Percentiles rank a stretch among this genome's conserved stretches.
phyloP scores from a whole-genome alignment of 2,329 filamentous ascomycete genomes.

The Alternaria gansuensis region DNA sequence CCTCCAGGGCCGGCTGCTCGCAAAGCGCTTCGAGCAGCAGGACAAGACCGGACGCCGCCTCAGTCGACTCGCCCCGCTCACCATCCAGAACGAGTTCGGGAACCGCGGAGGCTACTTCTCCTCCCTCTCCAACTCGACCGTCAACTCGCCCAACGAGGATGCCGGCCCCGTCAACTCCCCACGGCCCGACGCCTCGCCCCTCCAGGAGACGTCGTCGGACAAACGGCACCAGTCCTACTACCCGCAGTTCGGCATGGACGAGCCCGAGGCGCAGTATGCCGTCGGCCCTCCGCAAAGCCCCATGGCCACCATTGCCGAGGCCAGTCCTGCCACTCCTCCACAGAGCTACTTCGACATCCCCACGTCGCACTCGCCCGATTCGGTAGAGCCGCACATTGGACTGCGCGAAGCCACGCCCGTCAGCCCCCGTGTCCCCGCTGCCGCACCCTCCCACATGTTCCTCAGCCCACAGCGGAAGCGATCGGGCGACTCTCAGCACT shows the following conservation, averaged over 20 bases:
- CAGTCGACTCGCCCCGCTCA: constrained; percentile 84
- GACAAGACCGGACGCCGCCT: constrained; percentile 76
- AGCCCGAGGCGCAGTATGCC: constrained; percentile 38
- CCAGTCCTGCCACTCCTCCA: constrained; percentile 34
- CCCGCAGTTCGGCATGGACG: constrained; percentile 47
- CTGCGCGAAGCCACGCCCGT: constrained; percentile 57
- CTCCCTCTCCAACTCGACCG: constrained; percentile 67
- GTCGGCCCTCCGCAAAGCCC: constrained; percentile 43
- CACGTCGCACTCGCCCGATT: constrained; percentile 57
- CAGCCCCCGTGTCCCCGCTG: constrained; percentile 43
- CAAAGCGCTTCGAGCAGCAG: constrained; percentile 83
- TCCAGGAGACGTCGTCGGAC: constrained; percentile 31
- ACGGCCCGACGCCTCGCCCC: constrained; percentile 40
- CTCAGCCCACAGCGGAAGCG: constrained; percentile 51
- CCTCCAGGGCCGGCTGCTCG: constrained; percentile 85
- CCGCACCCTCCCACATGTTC: constrained; percentile 48
- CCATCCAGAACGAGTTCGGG: constrained; percentile 81
- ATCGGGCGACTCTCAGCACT: constrained; percentile 50
- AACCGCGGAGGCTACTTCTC: constrained; percentile 84
- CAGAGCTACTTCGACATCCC: constrained; percentile 59
- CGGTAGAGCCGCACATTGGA: constrained; percentile 53
- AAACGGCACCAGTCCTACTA: constrained; percentile 51
- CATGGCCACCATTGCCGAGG: constrained; percentile 50
- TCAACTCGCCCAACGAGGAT: constrained; percentile 64
- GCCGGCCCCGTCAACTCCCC: constrained; percentile 44